Evolutionary conservation across 306 rosid species (phyloP).

Genomic region (Casuarina cunninghamiana): DNA sequence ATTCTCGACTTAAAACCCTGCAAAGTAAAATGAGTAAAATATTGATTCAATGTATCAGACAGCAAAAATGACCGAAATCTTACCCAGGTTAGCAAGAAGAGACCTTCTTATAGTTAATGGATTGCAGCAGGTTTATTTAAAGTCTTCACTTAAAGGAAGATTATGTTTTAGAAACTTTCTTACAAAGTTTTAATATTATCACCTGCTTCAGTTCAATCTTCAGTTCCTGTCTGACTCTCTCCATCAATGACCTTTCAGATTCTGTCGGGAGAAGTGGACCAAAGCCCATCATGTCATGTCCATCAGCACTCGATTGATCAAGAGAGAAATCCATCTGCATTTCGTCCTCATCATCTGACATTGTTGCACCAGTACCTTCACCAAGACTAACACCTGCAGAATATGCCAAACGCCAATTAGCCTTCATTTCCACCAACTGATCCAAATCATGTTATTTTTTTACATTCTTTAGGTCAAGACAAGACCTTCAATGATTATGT

Average conservation of each 20-base stretch:
- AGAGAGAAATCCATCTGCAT: conserved; percentile 72
- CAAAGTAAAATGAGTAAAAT: not conserved
- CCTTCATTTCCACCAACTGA: not conserved
- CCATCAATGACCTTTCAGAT: conserved; percentile 95
- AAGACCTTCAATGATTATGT: no score
- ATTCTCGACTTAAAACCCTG: conserved; percentile 97
- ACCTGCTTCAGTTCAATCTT: conserved; percentile 99
- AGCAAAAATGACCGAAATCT: not conserved
- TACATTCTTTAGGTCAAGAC: no score
- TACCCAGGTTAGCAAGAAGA: not conserved
- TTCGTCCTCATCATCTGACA: conserved; percentile 98
- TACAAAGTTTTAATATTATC: conserved; percentile 5
- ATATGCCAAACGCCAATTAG: not conserved
- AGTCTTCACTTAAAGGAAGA: not conserved
- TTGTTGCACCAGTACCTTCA: conserved; percentile 92
- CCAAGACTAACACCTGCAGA: conserved; percentile 77
- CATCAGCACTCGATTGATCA: conserved; percentile 68
- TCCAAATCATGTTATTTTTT: no score
- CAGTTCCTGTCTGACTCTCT: conserved; percentile 91
- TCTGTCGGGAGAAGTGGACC: conserved; percentile 94
- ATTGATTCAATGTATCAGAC: not conserved
- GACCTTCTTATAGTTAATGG: not conserved
- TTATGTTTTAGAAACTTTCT: not conserved
- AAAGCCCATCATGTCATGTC: conserved; percentile 92
- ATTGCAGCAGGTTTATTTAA: not conserved